Percentiles rank a stretch among this genome's conserved stretches.
These are phyloP conservation scores for Spergularia azorica DNA, from an alignment of 179 eudicot genomes.

Conservation along the genomic window DNA sequence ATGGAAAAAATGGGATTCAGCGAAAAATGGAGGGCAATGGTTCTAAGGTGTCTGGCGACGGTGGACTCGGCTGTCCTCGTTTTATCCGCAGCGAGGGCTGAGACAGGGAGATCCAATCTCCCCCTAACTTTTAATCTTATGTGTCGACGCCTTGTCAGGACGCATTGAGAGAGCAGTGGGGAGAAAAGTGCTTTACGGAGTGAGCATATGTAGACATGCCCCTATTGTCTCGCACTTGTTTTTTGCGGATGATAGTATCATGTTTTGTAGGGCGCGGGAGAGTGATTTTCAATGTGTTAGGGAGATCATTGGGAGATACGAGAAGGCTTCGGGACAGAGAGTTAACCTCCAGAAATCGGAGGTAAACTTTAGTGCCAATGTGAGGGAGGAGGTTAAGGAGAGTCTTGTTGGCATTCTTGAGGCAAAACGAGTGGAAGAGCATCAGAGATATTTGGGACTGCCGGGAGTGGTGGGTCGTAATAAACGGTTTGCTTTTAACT, in stretches of 20 bases:
- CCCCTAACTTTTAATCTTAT: neutral
- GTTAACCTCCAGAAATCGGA: neutral
- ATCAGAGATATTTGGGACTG: neutral
- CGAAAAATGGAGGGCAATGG: neutral
- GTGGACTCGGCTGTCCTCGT: neutral
- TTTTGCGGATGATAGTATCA: neutral
- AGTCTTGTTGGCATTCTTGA: neutral
- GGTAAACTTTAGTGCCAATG: neutral
- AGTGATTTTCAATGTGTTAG: neutral
- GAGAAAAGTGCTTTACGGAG: fast-evolving
- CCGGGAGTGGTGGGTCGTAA: neutral
- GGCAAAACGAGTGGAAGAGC: neutral
- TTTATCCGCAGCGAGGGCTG: neutral
- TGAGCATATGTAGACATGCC: neutral
- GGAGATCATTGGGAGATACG: neutral
- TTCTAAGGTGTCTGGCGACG: neutral
- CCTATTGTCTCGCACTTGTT: neutral
- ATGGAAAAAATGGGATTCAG: neutral
- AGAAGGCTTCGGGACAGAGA: neutral
- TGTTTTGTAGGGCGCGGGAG: neutral
- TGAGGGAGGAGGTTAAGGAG: neutral
- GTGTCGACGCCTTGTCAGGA: neutral
- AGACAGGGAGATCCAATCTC: neutral
- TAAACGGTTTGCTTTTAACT: no score
- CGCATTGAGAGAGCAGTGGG: neutral